Evolutionary conservation across 2,329 filamentous ascomycete species (phyloP).

Genomic region (Harringtonia lauricola): DNA sequence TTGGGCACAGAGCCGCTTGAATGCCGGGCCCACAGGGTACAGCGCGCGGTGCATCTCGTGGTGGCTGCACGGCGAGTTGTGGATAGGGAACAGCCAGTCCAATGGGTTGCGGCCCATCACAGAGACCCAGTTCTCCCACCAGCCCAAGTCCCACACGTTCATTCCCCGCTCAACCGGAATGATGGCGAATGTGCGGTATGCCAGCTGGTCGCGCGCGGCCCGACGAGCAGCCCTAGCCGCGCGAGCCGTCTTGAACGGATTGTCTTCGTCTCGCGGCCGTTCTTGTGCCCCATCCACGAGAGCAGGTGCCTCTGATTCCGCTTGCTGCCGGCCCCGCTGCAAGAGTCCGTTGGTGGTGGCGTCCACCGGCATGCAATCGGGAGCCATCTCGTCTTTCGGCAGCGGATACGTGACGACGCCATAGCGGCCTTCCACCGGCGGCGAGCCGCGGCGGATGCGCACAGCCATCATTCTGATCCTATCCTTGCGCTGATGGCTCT

Average conservation of each 20-base stretch:
- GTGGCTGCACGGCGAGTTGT: constrained; percentile 60
- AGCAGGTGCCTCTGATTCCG: neutral
- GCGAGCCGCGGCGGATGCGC: constrained; percentile 45
- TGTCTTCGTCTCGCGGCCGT: neutral
- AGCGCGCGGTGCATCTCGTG: constrained; percentile 56
- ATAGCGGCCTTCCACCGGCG: constrained; percentile 39
- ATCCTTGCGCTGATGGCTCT: constrained; percentile 52
- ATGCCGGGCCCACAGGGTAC: constrained; percentile 53
- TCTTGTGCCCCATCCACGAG: neutral
- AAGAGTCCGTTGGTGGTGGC: no score
- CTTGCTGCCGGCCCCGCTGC: neutral
- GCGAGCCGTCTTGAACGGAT: constrained; percentile 1
- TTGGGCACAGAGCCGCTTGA: constrained; percentile 42
- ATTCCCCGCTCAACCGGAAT: constrained; percentile 61
- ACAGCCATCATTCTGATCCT: constrained; percentile 67
- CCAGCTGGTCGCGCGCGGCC: constrained; percentile 29
- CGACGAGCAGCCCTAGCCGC: constrained; percentile 4
- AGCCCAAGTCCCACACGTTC: constrained; percentile 76
- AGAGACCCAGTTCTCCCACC: constrained; percentile 58
- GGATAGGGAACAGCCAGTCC: constrained; percentile 76
- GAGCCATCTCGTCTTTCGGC: neutral
- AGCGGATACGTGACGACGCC: constrained; percentile 15
- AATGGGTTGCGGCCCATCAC: constrained; percentile 63
- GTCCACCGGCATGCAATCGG: no score
- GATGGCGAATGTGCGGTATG: constrained; percentile 65